Evolutionary conservation across 2,329 filamentous ascomycete genomes (phyloP).

Genomic region (Penicillium fuscoglaucum): DNA sequence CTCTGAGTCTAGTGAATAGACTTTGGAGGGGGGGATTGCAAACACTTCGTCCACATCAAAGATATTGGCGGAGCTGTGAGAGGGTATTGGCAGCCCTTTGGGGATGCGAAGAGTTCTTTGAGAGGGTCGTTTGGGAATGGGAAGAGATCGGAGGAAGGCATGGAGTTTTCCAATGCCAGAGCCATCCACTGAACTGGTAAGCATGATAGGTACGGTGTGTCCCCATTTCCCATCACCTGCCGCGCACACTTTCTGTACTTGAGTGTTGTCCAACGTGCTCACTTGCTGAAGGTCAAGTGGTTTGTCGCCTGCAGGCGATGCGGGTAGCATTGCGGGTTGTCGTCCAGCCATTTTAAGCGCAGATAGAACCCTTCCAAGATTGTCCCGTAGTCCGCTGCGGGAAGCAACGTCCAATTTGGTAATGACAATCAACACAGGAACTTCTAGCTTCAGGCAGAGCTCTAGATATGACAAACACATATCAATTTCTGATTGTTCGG

Average conservation of each 20-base stretch:
- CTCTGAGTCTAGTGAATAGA: conserved; percentile 45
- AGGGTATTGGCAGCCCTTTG: conserved; percentile 7
- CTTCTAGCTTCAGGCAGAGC: conserved; percentile 75
- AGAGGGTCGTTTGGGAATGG: conserved; percentile 56
- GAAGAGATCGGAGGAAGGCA: conserved; percentile 74
- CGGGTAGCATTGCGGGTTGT: conserved; percentile 67
- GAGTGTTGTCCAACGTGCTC: conserved; percentile 55
- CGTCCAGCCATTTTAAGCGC: conserved; percentile 74
- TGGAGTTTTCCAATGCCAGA: conserved; percentile 79
- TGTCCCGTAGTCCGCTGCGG: conserved; percentile 67
- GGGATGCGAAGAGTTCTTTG: conserved; percentile 25
- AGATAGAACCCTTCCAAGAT: conserved; percentile 71
- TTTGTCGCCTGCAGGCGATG: conserved; percentile 49
- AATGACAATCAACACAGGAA: conserved; percentile 78
- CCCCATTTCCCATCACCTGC: conserved; percentile 39
- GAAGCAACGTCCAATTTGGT: conserved; percentile 90
- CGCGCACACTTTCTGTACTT: conserved; percentile 59
- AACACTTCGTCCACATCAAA: conserved; percentile 95
- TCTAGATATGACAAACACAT: conserved; percentile 78
- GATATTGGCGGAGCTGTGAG: conserved; percentile 61
- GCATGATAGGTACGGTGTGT: conserved; percentile 73
- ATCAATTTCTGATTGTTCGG: conserved; percentile 58
- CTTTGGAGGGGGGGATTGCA: conserved; percentile 66
- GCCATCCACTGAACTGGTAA: conserved; percentile 85
- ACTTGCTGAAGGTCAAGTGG: conserved; percentile 58